A percentile compares a stretch with the other conserved stretches of the same genome.
These are phyloP conservation scores for Mycena amicta DNA, from an alignment of 768 basidiomycete species.

Conservation along the genomic window DNA sequence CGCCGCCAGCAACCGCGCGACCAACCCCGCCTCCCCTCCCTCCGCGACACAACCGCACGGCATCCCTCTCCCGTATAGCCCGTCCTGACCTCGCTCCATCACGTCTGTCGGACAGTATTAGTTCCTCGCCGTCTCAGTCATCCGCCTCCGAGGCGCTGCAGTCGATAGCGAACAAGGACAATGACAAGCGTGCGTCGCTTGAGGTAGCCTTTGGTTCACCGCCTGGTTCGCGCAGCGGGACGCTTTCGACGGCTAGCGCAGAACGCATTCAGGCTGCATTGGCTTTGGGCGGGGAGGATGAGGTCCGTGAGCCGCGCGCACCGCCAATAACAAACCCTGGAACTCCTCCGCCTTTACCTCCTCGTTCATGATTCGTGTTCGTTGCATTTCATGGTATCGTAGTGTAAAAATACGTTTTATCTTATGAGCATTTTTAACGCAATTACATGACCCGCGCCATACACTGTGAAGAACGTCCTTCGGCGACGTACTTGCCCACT, in stretches of 20 bases:
- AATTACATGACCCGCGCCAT: too few relatives aligned
- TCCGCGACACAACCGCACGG: constrained; percentile 40
- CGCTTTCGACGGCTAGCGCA: neutral
- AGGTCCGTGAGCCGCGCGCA: too few relatives aligned
- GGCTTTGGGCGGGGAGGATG: too few relatives aligned
- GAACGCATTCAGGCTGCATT: too few relatives aligned
- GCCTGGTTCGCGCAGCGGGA: neutral
- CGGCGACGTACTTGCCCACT: too few relatives aligned
- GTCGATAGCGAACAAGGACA: constrained; percentile 54
- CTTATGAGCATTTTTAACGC: too few relatives aligned
- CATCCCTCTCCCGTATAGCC: constrained; percentile 30
- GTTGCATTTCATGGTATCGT: too few relatives aligned
- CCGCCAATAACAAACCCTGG: too few relatives aligned
- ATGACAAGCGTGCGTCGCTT: constrained; percentile 32
- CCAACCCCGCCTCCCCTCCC: constrained; percentile 48
- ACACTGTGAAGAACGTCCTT: too few relatives aligned
- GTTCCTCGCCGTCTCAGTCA: constrained; percentile 25
- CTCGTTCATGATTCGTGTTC: too few relatives aligned
- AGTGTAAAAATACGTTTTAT: too few relatives aligned
- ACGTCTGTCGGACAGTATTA: constrained; percentile 19
- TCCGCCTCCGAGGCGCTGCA: constrained; percentile 60
- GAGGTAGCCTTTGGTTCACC: constrained; percentile 15
- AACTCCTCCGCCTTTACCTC: too few relatives aligned
- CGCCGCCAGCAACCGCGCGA: constrained; percentile 11
- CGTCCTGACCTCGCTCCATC: constrained; percentile 30